Conservation (phyloP, 352 stramenopile genomes). For the Phytophthora quininea region DNA sequence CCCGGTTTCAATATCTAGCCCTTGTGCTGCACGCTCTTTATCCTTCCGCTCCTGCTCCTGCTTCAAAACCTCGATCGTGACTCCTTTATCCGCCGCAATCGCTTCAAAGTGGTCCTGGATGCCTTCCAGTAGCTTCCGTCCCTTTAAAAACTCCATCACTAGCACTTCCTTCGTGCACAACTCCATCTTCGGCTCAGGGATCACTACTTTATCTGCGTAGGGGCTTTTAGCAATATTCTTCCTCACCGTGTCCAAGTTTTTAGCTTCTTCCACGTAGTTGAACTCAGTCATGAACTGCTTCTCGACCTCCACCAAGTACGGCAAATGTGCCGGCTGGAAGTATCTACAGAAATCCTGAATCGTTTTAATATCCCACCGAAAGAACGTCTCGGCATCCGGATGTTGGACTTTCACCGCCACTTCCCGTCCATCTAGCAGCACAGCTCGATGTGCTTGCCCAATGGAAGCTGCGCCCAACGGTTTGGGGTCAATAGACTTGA, state of each 20-base stretch:
- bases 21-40: constrained; percentile 58
- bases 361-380: constrained; percentile 96
- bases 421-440: constrained; percentile 70
- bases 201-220: constrained; percentile 69
- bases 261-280: constrained; percentile 94
- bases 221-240: constrained; percentile 89
- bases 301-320: constrained; percentile 95
- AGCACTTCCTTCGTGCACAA: constrained; percentile 94
- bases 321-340: constrained; percentile 95
- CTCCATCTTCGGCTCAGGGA: constrained; percentile 88
- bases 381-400: constrained; percentile 93
- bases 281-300: constrained; percentile 99
- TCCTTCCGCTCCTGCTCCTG: constrained; percentile 77
- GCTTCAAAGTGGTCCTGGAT: constrained; percentile 92
- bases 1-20: constrained; percentile 78
- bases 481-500: constrained; percentile 65
- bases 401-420: constrained; percentile 94
- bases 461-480: constrained; percentile 85
- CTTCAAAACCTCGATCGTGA: constrained; percentile 87
- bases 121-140: constrained; percentile 83
- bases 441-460: constrained; percentile 81
- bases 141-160: constrained; percentile 95
- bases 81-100: constrained; percentile 85
- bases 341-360: constrained; percentile 95
- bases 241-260: constrained; percentile 90